Evolutionary conservation across 140 eudicot species (phyloP), one percentile per base, ranked within the genome.

Genomic region (Erigeron philadelphicus): DNA sequence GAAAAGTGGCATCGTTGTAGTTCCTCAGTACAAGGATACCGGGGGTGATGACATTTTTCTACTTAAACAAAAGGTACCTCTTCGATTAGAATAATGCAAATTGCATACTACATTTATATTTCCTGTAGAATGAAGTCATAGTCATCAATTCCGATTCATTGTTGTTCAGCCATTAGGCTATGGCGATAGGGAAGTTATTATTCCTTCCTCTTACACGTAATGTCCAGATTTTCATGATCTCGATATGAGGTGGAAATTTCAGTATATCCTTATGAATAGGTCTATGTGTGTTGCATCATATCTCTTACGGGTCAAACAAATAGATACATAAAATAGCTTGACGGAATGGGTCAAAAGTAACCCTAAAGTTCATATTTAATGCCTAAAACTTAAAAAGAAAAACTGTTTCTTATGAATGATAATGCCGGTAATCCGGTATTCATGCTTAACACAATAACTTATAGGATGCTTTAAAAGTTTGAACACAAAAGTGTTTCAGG

Each of bases 21-120:
- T 80, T 81, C 95, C 98, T 81, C 95, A 81, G 52, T 65, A 62
- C 55, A 85, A 89, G 76, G 82, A 81, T 71, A 62, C 78, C 21
- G 90, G 90, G 61, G 91, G 86, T 57, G 95, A 90, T 67, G 96
- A 86, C 76, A 58, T 78, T 8, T 58, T 83, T 77, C 84, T 83
- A 58, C 84, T 93, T 56, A 93, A 87, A 82, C 96, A 93, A 77
- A 86, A 93, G 98, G 98, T 93, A 72, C 38, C 23, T 72, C 43
- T 23, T 38, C 38, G 16, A 18, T 31, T 11, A 56, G 57, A 46
- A 15, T 71, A 8, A 13, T 9, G 42, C 57, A 47, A 64, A 31
- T 16, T 41, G 18, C 54, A 68, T 40, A 41, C 44, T 15, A 54
- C 57, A 42, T 35, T 46, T 41, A 35, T 54, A 31, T 46, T 7